Evolutionary conservation across 257 asterid species (phyloP).

Genomic region (Coffea eugenioides): DNA sequence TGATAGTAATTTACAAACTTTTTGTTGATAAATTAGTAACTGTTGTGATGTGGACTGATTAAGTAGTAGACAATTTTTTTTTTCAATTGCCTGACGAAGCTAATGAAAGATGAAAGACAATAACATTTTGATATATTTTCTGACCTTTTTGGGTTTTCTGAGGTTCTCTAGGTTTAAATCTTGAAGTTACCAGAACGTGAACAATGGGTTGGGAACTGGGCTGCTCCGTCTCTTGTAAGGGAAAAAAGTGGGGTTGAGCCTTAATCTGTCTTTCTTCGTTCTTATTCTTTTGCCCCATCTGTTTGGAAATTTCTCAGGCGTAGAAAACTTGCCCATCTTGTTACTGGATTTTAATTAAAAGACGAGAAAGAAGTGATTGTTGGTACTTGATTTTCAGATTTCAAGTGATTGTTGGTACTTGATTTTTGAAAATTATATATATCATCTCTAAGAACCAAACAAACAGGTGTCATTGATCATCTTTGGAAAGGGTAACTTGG

Average conservation of each 20-base stretch:
- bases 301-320: neutral
- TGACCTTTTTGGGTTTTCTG: neutral
- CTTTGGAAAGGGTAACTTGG: neutral
- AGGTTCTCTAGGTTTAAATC: neutral
- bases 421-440: neutral
- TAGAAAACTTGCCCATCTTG: neutral
- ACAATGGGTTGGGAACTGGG: neutral
- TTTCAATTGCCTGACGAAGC: neutral
- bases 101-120: neutral
- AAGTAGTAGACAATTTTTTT: neutral
- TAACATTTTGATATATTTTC: constrained; percentile 13
- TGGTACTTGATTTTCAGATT: too few species aligned
- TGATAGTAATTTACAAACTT: neutral
- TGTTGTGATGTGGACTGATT: constrained; percentile 12
- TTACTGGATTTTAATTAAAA: neutral
- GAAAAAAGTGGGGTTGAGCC: neutral
- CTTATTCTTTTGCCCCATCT: neutral
- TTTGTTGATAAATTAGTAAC: neutral
- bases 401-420: neutral
- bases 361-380: neutral
- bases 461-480: neutral
- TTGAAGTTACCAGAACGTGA: neutral
- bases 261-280: neutral
- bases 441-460: neutral
- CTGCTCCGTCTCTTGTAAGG: neutral